phyloP scores from a whole-genome alignment of 768 basidiomycete genomes.

The Trametopsis cervina region DNA sequence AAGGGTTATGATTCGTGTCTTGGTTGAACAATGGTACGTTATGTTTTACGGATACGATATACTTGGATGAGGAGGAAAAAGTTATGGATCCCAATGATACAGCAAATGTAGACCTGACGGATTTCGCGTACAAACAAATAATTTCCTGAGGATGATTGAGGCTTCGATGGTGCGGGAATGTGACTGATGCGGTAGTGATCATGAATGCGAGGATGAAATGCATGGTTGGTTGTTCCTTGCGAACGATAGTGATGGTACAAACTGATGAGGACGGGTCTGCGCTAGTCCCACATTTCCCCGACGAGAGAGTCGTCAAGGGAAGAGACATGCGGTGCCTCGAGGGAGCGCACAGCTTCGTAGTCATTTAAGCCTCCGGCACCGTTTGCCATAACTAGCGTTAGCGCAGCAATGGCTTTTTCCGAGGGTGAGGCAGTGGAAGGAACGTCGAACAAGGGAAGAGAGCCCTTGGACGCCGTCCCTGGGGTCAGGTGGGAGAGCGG shows the following conservation, averaged over 20 bases:
- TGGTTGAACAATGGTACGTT: not conserved
- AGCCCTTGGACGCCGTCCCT: constrained; percentile 1
- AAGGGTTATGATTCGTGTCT: not conserved
- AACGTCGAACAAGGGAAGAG: constrained; percentile 1
- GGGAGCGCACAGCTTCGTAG: constrained; percentile 40
- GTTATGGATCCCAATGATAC: constrained; percentile 2
- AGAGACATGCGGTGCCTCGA: constrained; percentile 25
- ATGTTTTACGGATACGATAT: constrained; percentile 3
- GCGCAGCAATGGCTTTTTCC: constrained; percentile 55
- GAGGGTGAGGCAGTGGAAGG: constrained; percentile 35
- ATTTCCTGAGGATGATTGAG: not conserved
- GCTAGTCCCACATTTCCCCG: constrained; percentile 53
- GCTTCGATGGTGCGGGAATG: too few species aligned
- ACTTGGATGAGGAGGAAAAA: constrained; percentile 1
- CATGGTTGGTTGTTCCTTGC: not conserved
- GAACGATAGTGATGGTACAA: not conserved
- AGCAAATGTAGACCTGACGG: constrained; percentile 3
- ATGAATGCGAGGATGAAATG: not conserved
- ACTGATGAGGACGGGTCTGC: constrained; percentile 2
- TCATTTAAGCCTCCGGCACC: constrained; percentile 56
- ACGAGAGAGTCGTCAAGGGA: constrained; percentile 36
- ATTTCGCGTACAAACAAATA: not conserved
- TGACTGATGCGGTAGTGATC: not conserved
- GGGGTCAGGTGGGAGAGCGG: constrained; percentile 15
- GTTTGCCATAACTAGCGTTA: constrained; percentile 54